Percentiles rank a stretch among this genome's conserved stretches.
Conservation (phyloP, 345 rosid species). For the Punica granatum region DNA sequence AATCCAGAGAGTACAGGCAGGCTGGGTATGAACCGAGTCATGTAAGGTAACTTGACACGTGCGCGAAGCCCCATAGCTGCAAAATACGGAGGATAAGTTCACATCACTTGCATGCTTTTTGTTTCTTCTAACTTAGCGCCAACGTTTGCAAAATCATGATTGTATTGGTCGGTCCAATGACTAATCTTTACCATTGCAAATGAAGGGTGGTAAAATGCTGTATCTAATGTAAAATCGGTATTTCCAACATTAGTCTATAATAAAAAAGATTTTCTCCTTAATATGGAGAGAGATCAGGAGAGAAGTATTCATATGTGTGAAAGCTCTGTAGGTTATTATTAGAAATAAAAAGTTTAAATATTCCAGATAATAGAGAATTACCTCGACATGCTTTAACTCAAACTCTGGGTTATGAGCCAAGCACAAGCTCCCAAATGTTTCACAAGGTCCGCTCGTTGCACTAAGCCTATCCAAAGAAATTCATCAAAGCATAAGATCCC, state of each 20-base stretch:
- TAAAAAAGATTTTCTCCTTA: neutral
- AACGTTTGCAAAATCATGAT: neutral
- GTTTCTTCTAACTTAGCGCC: neutral
- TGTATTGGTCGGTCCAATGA: neutral
- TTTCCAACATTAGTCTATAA: too few relatives aligned
- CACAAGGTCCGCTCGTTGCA: constrained; percentile 85
- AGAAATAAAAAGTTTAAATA: neutral
- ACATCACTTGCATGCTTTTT: neutral
- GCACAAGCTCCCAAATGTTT: constrained; percentile 79
- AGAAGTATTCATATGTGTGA: neutral
- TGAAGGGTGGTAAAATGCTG: too few relatives aligned
- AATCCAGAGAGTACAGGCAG: neutral
- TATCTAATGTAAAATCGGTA: too few relatives aligned
- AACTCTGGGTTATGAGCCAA: constrained; percentile 66
- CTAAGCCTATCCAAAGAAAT: constrained; percentile 44
- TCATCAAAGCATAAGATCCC: neutral
- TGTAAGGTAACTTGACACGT: constrained; percentile 40
- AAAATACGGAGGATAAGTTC: neutral
- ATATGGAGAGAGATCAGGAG: neutral
- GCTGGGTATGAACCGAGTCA: neutral
- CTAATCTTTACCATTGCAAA: neutral
- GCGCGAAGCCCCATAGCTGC: constrained; percentile 91
- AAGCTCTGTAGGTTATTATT: neutral
- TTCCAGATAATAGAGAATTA: constrained; percentile 14
- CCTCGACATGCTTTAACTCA: constrained; percentile 84